phyloP scores from a whole-genome alignment of 306 rosid genomes.

The Malus orientalis region DNA sequence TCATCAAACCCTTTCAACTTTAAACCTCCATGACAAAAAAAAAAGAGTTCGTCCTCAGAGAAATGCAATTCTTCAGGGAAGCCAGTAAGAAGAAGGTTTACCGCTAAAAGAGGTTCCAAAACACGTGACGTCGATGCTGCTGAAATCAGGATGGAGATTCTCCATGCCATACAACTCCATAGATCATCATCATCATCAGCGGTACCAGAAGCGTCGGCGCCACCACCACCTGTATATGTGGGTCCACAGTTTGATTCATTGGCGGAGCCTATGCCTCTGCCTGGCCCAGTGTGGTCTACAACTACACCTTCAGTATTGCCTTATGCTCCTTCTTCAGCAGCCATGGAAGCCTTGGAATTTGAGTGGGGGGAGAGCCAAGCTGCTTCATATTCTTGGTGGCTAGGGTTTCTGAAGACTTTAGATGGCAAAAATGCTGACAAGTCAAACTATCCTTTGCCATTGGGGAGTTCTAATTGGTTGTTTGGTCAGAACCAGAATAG shows the following conservation, averaged over 20 bases:
- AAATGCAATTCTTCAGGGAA: neutral
- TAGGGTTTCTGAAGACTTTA: conserved; percentile 35
- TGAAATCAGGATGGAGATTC: conserved; percentile 28
- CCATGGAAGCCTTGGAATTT: conserved; percentile 19
- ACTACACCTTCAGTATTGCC: conserved; percentile 39
- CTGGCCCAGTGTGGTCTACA: conserved; percentile 59
- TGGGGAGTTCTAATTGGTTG: conserved; percentile 9
- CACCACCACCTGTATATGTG: conserved; percentile 6
- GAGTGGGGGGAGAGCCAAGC: conserved; percentile 41
- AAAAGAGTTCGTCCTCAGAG: neutral
- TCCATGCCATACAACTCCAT: conserved; percentile 26
- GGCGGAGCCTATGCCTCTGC: conserved; percentile 53
- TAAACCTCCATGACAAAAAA: neutral
- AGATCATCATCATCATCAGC: conserved; percentile 12
- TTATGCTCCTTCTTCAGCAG: neutral
- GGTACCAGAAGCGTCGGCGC: neutral
- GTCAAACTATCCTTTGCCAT: conserved; percentile 11
- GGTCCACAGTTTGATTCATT: conserved; percentile 33
- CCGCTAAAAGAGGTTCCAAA: conserved; percentile 6
- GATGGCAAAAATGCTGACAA: conserved; percentile 18
- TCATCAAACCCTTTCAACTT: conserved; percentile 2
- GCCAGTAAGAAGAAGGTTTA: conserved; percentile 16
- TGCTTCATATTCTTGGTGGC: conserved; percentile 42
- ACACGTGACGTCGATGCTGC: conserved; percentile 11
- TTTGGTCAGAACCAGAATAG: conserved; percentile 6